Conservation (phyloP, 2,329 filamentous ascomycete genomes). For the Mycosphaerella sp. region DNA sequence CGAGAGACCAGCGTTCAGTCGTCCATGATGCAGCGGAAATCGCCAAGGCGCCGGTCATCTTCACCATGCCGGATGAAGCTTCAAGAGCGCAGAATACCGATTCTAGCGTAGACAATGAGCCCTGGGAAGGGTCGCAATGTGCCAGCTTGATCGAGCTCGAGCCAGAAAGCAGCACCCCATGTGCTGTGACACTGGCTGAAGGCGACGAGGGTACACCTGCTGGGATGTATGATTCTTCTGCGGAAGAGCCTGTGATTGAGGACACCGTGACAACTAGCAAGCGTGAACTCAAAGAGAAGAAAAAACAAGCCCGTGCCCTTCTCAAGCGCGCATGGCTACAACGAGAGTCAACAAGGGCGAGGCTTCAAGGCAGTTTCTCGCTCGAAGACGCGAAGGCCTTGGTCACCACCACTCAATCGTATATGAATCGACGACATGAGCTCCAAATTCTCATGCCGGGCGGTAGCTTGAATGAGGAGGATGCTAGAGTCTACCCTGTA, state of each 20-base stretch:
- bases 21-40: too few species aligned
- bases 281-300: constrained; percentile 6
- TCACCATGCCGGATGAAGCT: too few species aligned
- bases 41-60: too few species aligned
- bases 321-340: constrained; percentile 21
- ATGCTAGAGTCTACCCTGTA: constrained; percentile 17
- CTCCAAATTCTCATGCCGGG: constrained; percentile 18
- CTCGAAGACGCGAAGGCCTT: constrained; percentile 12
- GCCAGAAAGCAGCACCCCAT: not conserved
- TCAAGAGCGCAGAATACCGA: too few species aligned
- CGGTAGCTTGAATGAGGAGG: constrained; percentile 21
- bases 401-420: constrained; percentile 8
- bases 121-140: too few species aligned
- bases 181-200: not conserved
- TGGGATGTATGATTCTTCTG: not conserved
- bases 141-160: not conserved
- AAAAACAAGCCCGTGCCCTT: constrained; percentile 16
- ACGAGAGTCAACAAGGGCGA: constrained; percentile 16
- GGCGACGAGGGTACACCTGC: not conserved
- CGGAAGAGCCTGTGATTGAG: not conserved
- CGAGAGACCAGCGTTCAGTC: too few species aligned
- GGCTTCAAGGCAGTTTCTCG: constrained; percentile 13
- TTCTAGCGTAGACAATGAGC: too few species aligned
- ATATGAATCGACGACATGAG: constrained; percentile 16
- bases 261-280: constrained; percentile 3